Base-by-base conservation (phyloP, 306 rosid genomes). In the Begonia masoniana region DNA sequence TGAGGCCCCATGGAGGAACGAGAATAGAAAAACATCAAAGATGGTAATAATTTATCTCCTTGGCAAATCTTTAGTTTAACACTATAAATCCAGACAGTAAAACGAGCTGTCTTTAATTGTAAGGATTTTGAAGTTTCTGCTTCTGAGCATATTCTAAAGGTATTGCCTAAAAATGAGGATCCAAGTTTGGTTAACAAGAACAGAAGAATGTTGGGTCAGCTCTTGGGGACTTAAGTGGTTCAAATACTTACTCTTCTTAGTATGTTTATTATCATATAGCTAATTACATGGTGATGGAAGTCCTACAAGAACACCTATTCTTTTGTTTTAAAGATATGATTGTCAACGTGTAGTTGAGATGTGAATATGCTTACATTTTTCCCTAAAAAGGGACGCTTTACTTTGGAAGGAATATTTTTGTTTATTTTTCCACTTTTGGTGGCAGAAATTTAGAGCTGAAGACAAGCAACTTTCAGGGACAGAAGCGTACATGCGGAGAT, bases 191-290 rank as follows among this genome's bases (percentile, higher is more conserved):
- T 89, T 69, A 85, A 74, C 71, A 76, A 95, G 81, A 89, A 89
- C 52, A 89, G 54, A 61, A 82, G 97, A 76, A 85, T 89, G 97
- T 70, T 89, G 66, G 97, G 97, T 43, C 95, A 85, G 75, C 94
- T 89, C 71, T 62, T 85, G 76, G 97, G 97, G 35, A 89, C 95
- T 55, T 61, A 85, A 55, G 97, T 85, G 97, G 97, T 85, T 74
- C 8, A 31, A 31, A 31, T 31, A 31, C 39, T 31, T 31, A 31
- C 39, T 31, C 39, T 31, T 21, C 24, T n/a, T 31, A 31, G 39
- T 31, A 31, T 31, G 9, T 31, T 31, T 31, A 31, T 31, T 31
- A 31, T 31, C 39, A 31, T 31, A n/a, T n/a, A 31, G 5, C 39
- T 31, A 5, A 31, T 7, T 31, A 31, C 39, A 31, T 31, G 39